A percentile compares a stretch with the other conserved stretches of the same genome.
These are phyloP conservation scores for Malassezia pachydermatis DNA, from an alignment of 1,284 basidiomycete genomes.

Conservation along the genomic window DNA sequence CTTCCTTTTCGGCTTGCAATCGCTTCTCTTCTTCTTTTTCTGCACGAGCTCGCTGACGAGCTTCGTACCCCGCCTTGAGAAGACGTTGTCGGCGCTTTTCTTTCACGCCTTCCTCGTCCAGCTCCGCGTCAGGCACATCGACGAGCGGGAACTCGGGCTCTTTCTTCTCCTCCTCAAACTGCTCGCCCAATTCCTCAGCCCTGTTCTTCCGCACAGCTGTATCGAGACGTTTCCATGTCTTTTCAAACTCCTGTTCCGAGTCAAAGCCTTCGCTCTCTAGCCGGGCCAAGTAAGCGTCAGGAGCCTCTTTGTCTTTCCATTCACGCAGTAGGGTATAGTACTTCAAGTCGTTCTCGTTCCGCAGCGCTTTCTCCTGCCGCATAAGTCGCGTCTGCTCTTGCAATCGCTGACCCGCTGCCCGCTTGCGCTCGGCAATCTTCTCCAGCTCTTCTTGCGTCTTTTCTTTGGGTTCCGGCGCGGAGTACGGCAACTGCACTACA, in stretches of 20 bases:
- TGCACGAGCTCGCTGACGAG: slow-evolving; percentile 68
- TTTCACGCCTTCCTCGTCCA: slow-evolving; percentile 83
- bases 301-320: slow-evolving; percentile 58
- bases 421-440: slow-evolving; percentile 64
- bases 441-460: slow-evolving; percentile 84
- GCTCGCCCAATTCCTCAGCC: slow-evolving; percentile 60
- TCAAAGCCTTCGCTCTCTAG: slow-evolving; percentile 60
- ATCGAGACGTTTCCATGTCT: slow-evolving; percentile 68
- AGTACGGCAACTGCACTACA: slow-evolving; percentile 38
- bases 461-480: slow-evolving; percentile 58
- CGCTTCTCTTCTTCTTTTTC: slow-evolving; percentile 71
- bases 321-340: slow-evolving; percentile 62
- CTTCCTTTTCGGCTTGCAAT: slow-evolving; percentile 55
- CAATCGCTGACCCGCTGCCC: slow-evolving; percentile 72
- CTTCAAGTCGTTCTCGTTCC: slow-evolving; percentile 74
- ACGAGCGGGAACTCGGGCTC: slow-evolving; percentile 74
- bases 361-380: slow-evolving; percentile 60
- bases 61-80: slow-evolving; percentile 89
- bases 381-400: slow-evolving; percentile 86
- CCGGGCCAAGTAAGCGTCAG: slow-evolving; percentile 63
- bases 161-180: slow-evolving; percentile 53
- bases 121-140: slow-evolving; percentile 80
- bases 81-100: slow-evolving; percentile 90
- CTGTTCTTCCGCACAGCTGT: slow-evolving; percentile 58
- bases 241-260: slow-evolving; percentile 57